Percentiles rank a stretch among this genome's conserved stretches.
Conservation (phyloP, 148 eudicot species). For the Fagopyrum esculentum region DNA sequence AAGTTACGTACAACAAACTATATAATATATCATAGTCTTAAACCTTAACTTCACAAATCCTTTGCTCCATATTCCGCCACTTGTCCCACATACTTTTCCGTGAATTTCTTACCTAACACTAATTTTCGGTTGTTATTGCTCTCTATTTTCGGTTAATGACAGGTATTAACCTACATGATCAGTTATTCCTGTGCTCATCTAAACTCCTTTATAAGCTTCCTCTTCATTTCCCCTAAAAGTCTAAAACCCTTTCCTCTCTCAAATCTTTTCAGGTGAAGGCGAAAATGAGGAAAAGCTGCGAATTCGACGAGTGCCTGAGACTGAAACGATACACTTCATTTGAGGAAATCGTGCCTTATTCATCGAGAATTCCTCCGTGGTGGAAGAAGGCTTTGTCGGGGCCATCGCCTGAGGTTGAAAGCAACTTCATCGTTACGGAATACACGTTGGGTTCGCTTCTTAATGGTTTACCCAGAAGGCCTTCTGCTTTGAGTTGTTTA, state of each 20-base stretch:
- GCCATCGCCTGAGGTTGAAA: neutral
- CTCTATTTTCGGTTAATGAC: neutral
- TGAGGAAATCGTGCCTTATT: slow-evolving; percentile 7
- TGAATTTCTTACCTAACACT: neutral
- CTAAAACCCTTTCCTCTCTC: neutral
- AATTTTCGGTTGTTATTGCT: neutral
- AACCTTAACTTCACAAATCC: neutral
- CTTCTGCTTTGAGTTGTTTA: neutral
- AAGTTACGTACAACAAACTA: neutral
- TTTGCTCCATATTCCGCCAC: neutral
- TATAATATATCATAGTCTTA: neutral
- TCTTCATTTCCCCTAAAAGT: neutral
- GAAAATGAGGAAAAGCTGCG: too few species aligned
- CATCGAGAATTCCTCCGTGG: neutral
- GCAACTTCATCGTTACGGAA: neutral
- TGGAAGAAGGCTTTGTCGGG: slow-evolving; percentile 2
- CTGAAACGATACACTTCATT: neutral
- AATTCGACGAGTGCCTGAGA: neutral
- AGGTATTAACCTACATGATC: neutral
- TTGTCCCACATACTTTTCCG: neutral
- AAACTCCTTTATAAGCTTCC: neutral
- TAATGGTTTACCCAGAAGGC: neutral
- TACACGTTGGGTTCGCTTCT: neutral
- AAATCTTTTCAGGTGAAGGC: too few species aligned
- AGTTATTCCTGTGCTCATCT: neutral